Percentiles rank a stretch among this genome's conserved stretches.
phyloP scores from a whole-genome alignment of 306 rosid species.

The Cicer judaicum region DNA sequence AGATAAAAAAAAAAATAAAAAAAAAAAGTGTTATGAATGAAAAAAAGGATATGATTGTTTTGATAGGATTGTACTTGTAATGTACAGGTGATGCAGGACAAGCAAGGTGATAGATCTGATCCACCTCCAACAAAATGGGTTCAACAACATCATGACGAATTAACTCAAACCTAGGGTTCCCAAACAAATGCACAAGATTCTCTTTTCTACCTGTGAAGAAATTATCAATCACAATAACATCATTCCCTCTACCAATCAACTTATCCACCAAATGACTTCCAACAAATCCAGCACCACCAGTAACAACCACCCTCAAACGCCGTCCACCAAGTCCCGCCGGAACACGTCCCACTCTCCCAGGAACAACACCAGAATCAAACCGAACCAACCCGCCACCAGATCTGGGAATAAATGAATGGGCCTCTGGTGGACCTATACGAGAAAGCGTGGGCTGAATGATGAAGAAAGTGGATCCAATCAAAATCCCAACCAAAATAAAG shows the following conservation, averaged over 20 bases:
- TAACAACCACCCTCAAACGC: constrained; percentile 72
- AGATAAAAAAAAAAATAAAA: constrained; percentile 45
- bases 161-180: constrained; percentile 83
- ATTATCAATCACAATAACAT: constrained; percentile 84
- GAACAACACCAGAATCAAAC: background rate
- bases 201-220: constrained; percentile 87
- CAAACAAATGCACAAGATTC: constrained; percentile 74
- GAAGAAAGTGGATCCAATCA: constrained; percentile 92
- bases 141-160: constrained; percentile 93
- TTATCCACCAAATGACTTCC: constrained; percentile 92
- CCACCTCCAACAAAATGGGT: constrained; percentile 87
- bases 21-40: background rate
- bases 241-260: constrained; percentile 71
- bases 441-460: constrained; percentile 83
- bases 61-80: constrained; percentile 88
- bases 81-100: constrained; percentile 97
- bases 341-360: constrained; percentile 54
- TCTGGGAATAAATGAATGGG: constrained; percentile 40
- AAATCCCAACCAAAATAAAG: constrained; percentile 78
- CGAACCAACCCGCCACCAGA: constrained; percentile 12
- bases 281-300: constrained; percentile 90
- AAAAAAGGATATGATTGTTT: constrained; percentile 80
- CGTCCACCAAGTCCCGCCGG: constrained; percentile 64
- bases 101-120: constrained; percentile 98
- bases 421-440: constrained; percentile 65